These are phyloP conservation scores for Fusarium succisae DNA, from an alignment of 2,329 filamentous ascomycete species.

Conservation along the genomic window DNA sequence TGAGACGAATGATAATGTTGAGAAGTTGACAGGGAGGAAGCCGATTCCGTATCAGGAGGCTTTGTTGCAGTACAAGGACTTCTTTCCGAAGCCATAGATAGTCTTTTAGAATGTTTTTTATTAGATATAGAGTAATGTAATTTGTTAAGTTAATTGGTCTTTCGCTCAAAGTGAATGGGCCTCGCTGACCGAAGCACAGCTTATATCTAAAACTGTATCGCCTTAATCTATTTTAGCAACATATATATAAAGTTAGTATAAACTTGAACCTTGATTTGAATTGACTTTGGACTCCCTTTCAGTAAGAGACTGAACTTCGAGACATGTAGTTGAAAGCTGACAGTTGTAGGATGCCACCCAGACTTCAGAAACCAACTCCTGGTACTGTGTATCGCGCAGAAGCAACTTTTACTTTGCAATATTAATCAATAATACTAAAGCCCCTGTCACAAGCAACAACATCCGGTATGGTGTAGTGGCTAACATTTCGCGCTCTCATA, in stretches of 20 bases:
- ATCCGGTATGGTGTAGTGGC: slow-evolving; percentile 48
- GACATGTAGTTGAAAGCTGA: neutral
- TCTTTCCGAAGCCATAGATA: slow-evolving; percentile 21
- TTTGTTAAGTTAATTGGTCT: neutral
- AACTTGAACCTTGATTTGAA: accelerated
- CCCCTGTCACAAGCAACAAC: accelerated
- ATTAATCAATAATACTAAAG: accelerated
- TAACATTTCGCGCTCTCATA: slow-evolving; percentile 48
- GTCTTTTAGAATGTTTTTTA: too few relatives aligned
- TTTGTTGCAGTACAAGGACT: slow-evolving; percentile 34
- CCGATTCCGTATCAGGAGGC: slow-evolving; percentile 31
- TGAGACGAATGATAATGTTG: slow-evolving; percentile 34
- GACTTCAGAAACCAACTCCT: neutral
- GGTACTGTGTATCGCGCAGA: too few relatives aligned
- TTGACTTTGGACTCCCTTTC: accelerated
- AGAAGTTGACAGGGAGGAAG: slow-evolving; percentile 36
- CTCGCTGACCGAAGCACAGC: neutral
- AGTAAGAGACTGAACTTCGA: too few relatives aligned
- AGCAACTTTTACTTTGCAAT: accelerated
- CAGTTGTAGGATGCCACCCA: neutral
- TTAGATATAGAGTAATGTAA: neutral
- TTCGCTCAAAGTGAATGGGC: neutral
- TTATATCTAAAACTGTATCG: neutral
- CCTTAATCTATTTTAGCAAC: accelerated
- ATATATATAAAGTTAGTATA: neutral